Evolutionary conservation across 352 stramenopile species (phyloP), one percentile per base, ranked within the genome.

Genomic region (Globisporangium echinulatum): DNA sequence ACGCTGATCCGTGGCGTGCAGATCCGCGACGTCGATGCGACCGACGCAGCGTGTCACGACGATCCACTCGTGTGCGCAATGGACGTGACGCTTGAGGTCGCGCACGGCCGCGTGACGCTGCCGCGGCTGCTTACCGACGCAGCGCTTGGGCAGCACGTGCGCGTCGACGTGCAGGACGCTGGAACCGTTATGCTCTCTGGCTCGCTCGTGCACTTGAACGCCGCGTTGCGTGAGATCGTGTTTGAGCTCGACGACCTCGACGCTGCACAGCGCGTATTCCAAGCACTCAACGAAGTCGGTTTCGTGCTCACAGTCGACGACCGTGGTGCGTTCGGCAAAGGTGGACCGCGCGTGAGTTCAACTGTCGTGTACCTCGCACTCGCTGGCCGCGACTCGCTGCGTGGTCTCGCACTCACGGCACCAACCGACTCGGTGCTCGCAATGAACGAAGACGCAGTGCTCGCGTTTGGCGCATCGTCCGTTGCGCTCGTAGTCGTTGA

Each of bases 231-330:
- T 7, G 70, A 71, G 50, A 75, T 89, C 46, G 63, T 79, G 11
- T 82, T 87, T 49, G 67, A 78, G 19, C 63, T 82, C 9, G 68
- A 71, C 52, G 33, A 75, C 42, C 60, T 69, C 8, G 59, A 78
- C 39, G 19, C 47, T 6, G 37, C 3, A 14, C 54, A 61, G 14
- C 17, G 42, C 6, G 60, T 37, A 3, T 64, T 33, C 19, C 40
- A 52, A 52, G 40, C 36, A 13, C 57, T 54, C 15, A 66, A 63
- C 33, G 68, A 72, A 19, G 68, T 84, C 40, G 70, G 71, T 1
- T 47, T 91, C 8, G 66, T 71, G n/a, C 64, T 89, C 13, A 82
- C 69, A 33, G 66, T 79, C 38, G 82, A 91, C 48, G 82, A 91
- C 51, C 63, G 69, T 49, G 79, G 77, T 11, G 76, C 68, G 4